phyloP scores from a whole-genome alignment of 495 filamentous ascomycete species.

The Gamarada debralockiae region DNA sequence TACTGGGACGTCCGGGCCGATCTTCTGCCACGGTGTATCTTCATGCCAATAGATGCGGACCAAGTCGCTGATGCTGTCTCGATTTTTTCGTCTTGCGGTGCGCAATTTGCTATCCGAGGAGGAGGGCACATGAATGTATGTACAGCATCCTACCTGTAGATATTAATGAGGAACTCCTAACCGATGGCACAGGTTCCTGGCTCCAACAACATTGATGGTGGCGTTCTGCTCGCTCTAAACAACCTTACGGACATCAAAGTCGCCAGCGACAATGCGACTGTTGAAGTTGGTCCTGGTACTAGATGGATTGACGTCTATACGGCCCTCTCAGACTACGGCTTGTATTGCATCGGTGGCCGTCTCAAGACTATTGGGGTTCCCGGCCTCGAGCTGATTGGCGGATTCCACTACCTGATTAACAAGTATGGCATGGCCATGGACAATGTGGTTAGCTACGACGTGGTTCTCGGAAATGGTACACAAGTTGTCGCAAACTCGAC shows the following conservation, averaged over 20 bases:
- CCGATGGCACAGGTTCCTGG: not conserved
- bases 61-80: not conserved
- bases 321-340: constrained; percentile 31
- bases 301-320: constrained; percentile 45
- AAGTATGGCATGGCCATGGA: constrained; percentile 42
- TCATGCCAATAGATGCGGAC: constrained; percentile 16
- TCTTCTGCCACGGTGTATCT: constrained; percentile 27
- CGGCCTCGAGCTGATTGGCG: constrained; percentile 40
- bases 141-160: not conserved
- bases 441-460: constrained; percentile 40
- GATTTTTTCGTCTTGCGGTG: not conserved
- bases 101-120: constrained; percentile 28
- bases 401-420: constrained; percentile 36
- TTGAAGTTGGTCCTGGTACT: constrained; percentile 33
- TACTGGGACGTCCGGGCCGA: constrained; percentile 26
- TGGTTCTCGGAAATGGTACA: constrained; percentile 44
- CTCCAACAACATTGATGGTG: constrained; percentile 26
- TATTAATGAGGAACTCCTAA: not conserved
- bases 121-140: constrained; percentile 27
- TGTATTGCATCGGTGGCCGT: constrained; percentile 48
- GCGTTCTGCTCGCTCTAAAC: constrained; percentile 28
- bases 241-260: constrained; percentile 26
- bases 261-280: constrained; percentile 26
- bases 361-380: constrained; percentile 48
- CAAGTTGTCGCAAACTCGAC: constrained; percentile 7